Percentiles rank a stretch among this genome's conserved stretches.
Conservation (phyloP, 2,329 filamentous ascomycete species). For the Fusarium austroafricanum region DNA sequence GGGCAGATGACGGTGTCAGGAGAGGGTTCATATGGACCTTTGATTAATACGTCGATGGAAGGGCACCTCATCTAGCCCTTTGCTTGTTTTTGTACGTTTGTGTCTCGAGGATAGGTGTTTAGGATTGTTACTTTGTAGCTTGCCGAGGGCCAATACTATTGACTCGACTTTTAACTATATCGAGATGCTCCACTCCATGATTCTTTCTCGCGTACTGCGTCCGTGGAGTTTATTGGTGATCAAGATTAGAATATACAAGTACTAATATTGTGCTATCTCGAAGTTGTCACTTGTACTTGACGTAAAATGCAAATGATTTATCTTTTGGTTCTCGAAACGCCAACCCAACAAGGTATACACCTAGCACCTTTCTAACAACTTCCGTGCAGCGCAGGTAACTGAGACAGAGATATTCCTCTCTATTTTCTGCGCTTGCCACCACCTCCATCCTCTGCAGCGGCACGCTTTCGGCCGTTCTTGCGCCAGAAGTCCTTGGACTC, state of each 20-base stretch:
- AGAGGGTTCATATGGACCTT: slow-evolving; percentile 17
- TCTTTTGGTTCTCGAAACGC: slow-evolving; percentile 42
- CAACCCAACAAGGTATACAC: slow-evolving; percentile 42
- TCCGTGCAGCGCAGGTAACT: background rate
- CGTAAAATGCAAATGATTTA: slow-evolving; percentile 10
- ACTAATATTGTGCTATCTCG: background rate
- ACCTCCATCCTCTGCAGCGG: slow-evolving; percentile 56
- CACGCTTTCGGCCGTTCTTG: slow-evolving; percentile 82
- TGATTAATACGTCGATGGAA: slow-evolving; percentile 41
- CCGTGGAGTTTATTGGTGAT: background rate
- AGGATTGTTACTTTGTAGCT: slow-evolving; percentile 45
- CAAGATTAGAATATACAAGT: background rate
- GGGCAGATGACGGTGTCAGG: slow-evolving; percentile 29
- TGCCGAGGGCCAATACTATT: slow-evolving; percentile 27
- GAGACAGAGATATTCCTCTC: background rate
- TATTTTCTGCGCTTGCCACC: slow-evolving; percentile 53
- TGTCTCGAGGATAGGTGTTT: slow-evolving; percentile 46
- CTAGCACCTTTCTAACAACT: slow-evolving; percentile 26
- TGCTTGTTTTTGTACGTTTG: slow-evolving; percentile 41
- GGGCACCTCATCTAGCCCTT: slow-evolving; percentile 30
- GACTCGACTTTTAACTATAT: slow-evolving; percentile 28
- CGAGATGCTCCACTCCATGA: slow-evolving; percentile 41
- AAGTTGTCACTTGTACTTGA: background rate
- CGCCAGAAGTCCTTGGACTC: slow-evolving; percentile 95
- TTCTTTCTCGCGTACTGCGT: slow-evolving; percentile 10